Evolutionary conservation across 306 rosid species (phyloP), one percentile per base, ranked within the genome.

Genomic region (Fragaria vesca): DNA sequence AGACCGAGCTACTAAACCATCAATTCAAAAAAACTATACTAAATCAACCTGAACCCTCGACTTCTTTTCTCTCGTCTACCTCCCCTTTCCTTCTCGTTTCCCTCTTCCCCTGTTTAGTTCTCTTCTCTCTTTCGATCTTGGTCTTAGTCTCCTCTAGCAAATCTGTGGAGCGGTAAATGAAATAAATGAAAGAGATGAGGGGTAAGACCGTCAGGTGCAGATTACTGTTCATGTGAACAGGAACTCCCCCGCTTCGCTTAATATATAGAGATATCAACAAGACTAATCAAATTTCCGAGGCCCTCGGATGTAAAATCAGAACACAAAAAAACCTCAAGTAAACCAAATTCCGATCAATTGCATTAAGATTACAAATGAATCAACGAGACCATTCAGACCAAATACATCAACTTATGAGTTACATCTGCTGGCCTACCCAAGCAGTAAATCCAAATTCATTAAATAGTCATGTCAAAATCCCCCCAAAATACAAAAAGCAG

Each of bases 401-500:
- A 48, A 2, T 12, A 32, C 68, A 63, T 20, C 63, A 46, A 76
- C 34, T 46, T 7, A 62, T 1, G 45, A 50, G 21, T 9, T 40
- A 11, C 30, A 52, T 6, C 6, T 3, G 21, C 15, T 47, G 32
- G 75, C 66, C 62, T 38, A 12, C 48, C 9, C 73, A 28, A 48
- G 17, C 75, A 17, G 47, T 18, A 24, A 30, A 30, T 71, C 66
- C 76, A 34, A 57, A 73, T 73, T 38, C 16, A 42, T 12, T 52
- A 36, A 66, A 55, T 40, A 72, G 26, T 4, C 4, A 73, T 21
- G 67, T 43, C 67, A 79, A 63, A 43, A 40, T 36, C 4, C 30
- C 63, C 51, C 65, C 80, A 74, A 28, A 74, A 75, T 78, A 75
- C 80, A 81, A 77, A 86, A 73, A 55, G 92, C 98, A 91, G 97